These are phyloP conservation scores for Cercospora sojina DNA, from an alignment of 2,329 filamentous ascomycete genomes.

Conservation along the genomic window DNA sequence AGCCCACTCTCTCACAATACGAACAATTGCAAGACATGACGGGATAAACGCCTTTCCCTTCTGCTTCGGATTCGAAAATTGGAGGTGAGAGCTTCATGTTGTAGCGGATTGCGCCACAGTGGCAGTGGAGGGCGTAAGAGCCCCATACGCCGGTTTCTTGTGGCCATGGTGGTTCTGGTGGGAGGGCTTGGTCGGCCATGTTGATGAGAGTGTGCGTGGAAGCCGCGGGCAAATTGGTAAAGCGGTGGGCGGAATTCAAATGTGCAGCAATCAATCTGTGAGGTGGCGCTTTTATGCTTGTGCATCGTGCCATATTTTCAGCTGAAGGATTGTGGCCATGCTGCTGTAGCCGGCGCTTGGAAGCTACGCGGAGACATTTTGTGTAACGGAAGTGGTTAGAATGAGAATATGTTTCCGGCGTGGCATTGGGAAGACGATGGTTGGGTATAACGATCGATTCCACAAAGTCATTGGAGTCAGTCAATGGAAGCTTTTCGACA, in stretches of 20 bases:
- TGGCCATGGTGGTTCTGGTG: conserved; percentile 22
- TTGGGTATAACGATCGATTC: conserved; percentile 15
- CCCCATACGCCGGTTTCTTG: conserved; percentile 19
- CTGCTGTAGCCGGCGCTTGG: neutral
- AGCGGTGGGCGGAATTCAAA: too few relatives aligned
- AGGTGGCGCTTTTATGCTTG: neutral
- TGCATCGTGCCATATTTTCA: neutral
- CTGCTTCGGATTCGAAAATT: conserved; percentile 18
- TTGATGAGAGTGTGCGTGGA: neutral
- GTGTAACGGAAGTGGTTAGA: neutral
- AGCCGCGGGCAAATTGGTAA: too few relatives aligned
- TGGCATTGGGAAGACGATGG: neutral
- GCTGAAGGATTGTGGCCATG: neutral
- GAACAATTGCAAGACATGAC: conserved; percentile 31
- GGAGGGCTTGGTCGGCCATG: neutral
- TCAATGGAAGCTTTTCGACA: conserved; percentile 35
- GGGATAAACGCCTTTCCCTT: conserved; percentile 23
- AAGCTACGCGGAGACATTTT: neutral
- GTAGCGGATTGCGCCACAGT: conserved; percentile 34
- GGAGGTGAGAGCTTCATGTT: conserved; percentile 32
- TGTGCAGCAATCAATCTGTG: too few relatives aligned
- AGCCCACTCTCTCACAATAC: conserved; percentile 29
- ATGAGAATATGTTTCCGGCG: neutral
- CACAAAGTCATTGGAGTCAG: conserved; percentile 34
- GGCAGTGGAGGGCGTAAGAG: conserved; percentile 33